Percentiles rank a stretch among this genome's conserved stretches.
Conservation (phyloP, 306 rosid genomes). For the Prunus armeniaca region DNA sequence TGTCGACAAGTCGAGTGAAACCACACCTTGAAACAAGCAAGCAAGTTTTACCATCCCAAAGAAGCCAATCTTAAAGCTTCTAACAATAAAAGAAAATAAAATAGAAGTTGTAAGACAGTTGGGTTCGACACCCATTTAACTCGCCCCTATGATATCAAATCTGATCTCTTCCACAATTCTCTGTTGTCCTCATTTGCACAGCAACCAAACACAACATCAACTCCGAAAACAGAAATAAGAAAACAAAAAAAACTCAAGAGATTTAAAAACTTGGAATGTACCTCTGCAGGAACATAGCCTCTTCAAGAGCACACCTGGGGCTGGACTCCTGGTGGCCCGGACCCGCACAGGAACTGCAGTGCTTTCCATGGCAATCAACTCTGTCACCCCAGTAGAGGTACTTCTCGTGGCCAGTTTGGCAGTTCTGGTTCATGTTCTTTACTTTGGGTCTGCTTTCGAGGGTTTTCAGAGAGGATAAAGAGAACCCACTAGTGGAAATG, state of each 20-base stretch:
- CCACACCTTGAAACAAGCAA: neutral
- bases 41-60: neutral
- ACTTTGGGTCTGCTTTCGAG: slow-evolving; percentile 2
- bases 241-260: slow-evolving; percentile 10
- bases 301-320: slow-evolving; percentile 93
- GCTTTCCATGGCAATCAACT: slow-evolving; percentile 95
- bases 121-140: neutral
- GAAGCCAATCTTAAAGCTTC: too few relatives aligned
- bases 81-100: neutral
- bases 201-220: slow-evolving; percentile 9
- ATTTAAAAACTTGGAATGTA: neutral
- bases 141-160: neutral
- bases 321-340: slow-evolving; percentile 98
- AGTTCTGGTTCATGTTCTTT: slow-evolving; percentile 8
- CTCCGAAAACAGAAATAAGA: neutral
- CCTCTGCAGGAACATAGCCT: slow-evolving; percentile 73
- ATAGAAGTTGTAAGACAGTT: neutral
- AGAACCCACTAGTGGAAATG: slow-evolving; percentile 37
- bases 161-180: neutral
- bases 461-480: slow-evolving; percentile 16
- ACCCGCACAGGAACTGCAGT: slow-evolving; percentile 79
- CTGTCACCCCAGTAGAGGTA: slow-evolving; percentile 82
- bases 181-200: slow-evolving; percentile 1
- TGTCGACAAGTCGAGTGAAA: neutral
- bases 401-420: slow-evolving; percentile 34